A percentile compares a stretch with the other conserved stretches of the same genome.
Evolutionary conservation across 129 eudicot genomes (phyloP).

Genomic region (Flaveria robusta): DNA sequence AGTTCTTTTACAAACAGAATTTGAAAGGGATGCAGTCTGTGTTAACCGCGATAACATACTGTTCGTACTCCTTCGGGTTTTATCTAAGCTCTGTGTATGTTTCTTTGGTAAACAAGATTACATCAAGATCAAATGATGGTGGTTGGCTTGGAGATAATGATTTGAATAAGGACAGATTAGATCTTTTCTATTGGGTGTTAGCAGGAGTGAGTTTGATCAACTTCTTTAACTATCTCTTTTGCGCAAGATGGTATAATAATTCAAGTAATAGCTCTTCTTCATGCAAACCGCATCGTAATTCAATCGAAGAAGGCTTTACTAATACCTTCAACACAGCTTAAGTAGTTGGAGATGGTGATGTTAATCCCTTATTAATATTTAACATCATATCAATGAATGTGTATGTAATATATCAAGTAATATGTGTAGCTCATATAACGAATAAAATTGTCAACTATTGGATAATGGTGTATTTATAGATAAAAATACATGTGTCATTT

Average conservation of each 20-base stretch:
- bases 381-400: conserved; percentile 16
- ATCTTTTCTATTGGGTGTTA: conserved; percentile 82
- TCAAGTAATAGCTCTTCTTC: conserved; percentile 23
- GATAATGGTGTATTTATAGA: conserved; percentile 6
- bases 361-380: conserved; percentile 7
- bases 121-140: conserved; percentile 35
- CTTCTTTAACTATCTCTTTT: conserved; percentile 71
- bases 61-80: conserved; percentile 94
- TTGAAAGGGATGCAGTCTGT: conserved; percentile 86
- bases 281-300: conserved; percentile 28
- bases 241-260: conserved; percentile 70
- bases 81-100: conserved; percentile 85
- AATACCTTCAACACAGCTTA: conserved; percentile 17
- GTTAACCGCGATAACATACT: conserved; percentile 80
- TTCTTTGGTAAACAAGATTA: conserved; percentile 73
- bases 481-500: not conserved
- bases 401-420: conserved; percentile 20
- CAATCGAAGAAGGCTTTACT: conserved; percentile 29
- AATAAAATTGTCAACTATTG: conserved; percentile 5
- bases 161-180: conserved; percentile 77
- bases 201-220: conserved; percentile 75
- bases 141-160: conserved; percentile 84
- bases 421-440: not conserved
- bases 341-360: conserved; percentile 19
- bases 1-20: conserved; percentile 86